phyloP scores from a whole-genome alignment of 202 grass and related monocot species.

The Schoenoplectus tabernaemontani region DNA sequence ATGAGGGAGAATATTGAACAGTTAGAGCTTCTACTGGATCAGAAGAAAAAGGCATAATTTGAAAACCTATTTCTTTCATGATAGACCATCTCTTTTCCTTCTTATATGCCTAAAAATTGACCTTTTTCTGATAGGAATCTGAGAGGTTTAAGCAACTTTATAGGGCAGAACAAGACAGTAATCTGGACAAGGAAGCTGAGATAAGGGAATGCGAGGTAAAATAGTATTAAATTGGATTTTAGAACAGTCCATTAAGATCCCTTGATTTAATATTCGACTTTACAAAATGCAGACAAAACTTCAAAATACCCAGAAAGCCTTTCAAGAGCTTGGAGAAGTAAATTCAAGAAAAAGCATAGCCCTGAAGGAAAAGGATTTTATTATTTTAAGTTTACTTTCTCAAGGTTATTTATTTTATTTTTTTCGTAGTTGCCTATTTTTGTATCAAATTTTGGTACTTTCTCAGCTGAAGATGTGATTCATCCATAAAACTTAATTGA shows the following conservation, averaged over 20 bases:
- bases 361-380: constrained; percentile 65
- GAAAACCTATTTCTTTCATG: constrained; percentile 9
- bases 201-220: constrained; percentile 60
- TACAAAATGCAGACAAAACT: constrained; percentile 36
- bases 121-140: constrained; percentile 45
- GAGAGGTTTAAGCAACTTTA: constrained; percentile 49
- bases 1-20: constrained; percentile 51
- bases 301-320: constrained; percentile 42
- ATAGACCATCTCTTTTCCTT: background rate
- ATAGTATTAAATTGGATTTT: background rate
- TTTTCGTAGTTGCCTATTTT: constrained; percentile 12
- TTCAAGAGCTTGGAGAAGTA: constrained; percentile 51
- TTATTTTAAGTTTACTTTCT: constrained; percentile 67
- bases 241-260: background rate
- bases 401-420: constrained; percentile 49
- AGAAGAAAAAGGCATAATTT: constrained; percentile 44
- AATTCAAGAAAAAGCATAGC: constrained; percentile 28
- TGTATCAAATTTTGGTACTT: constrained; percentile 12
- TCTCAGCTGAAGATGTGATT: background rate
- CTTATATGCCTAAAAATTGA: constrained; percentile 15
- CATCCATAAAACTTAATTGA: background rate
- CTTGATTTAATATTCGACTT: constrained; percentile 19
- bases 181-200: constrained; percentile 48
- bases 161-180: constrained; percentile 48
- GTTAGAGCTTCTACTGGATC: constrained; percentile 47